Percentiles rank a stretch among this genome's conserved stretches.
Conservation (phyloP, 2,329 filamentous ascomycete species). For the Coleophoma crateriformis region DNA sequence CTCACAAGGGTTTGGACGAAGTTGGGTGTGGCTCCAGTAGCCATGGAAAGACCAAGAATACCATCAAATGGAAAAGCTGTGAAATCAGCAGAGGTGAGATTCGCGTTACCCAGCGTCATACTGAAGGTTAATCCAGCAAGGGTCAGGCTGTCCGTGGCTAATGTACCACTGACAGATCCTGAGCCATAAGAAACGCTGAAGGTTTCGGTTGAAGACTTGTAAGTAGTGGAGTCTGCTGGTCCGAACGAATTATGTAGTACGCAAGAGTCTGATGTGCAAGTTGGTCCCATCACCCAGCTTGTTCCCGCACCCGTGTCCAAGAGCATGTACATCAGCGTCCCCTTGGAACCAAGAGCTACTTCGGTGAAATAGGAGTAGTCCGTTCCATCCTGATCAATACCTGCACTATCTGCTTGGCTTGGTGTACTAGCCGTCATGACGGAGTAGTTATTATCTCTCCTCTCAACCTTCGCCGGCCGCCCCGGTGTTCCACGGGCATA, state of each 20-base stretch:
- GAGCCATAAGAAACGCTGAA: constrained; percentile 74
- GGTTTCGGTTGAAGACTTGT: constrained; percentile 42
- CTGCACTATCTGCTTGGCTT: constrained; percentile 40
- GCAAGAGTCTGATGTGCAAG: constrained; percentile 64
- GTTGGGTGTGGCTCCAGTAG: constrained; percentile 47
- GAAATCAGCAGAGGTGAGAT: constrained; percentile 69
- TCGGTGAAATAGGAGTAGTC: constrained; percentile 62
- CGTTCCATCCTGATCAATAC: constrained; percentile 58
- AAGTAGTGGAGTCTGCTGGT: constrained; percentile 56
- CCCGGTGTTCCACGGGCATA: constrained; percentile 12
- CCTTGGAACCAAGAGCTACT: constrained; percentile 48
- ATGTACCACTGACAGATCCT: constrained; percentile 62
- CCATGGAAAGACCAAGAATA: constrained; percentile 72
- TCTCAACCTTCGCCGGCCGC: constrained; percentile 5
- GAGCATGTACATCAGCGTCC: constrained; percentile 53
- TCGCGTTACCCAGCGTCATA: constrained; percentile 69
- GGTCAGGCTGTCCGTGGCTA: constrained; percentile 61
- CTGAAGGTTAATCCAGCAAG: constrained; percentile 60
- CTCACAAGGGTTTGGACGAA: constrained; percentile 59
- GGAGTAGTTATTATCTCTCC: constrained; percentile 17
- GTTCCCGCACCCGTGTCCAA: constrained; percentile 65
- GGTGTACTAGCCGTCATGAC: constrained; percentile 28
- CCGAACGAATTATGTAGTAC: constrained; percentile 66
- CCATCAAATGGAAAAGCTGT: constrained; percentile 78
- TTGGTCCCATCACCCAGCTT: constrained; percentile 76